phyloP scores from a whole-genome alignment of 2,329 filamentous ascomycete genomes.

The Fusarium drepaniforme region DNA sequence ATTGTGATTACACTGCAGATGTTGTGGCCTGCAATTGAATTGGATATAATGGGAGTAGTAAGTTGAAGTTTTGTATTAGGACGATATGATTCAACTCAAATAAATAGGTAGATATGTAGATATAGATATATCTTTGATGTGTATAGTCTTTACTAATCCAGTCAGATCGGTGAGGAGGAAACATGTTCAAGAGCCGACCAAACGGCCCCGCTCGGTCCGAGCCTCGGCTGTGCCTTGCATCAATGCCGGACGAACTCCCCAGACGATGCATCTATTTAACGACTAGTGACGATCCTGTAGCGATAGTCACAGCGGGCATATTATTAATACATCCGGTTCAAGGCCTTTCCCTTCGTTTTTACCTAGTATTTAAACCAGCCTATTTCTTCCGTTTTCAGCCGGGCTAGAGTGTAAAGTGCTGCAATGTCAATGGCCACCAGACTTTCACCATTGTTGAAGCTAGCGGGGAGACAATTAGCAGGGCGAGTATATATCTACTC shows the following conservation, averaged over 20 bases:
- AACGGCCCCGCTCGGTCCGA: background rate
- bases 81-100: background rate
- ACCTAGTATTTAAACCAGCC: too few relatives aligned
- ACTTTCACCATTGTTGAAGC: background rate
- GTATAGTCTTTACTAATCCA: constrained; percentile 8
- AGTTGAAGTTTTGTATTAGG: background rate
- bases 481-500: background rate
- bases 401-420: background rate
- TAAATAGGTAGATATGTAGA: background rate
- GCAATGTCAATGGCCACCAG: background rate
- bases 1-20: constrained; percentile 47
- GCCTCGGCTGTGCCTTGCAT: constrained; percentile 7
- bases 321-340: background rate
- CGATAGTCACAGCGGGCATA: background rate
- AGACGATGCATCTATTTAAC: background rate
- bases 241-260: background rate
- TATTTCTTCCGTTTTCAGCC: background rate
- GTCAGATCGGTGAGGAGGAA: background rate
- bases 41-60: background rate
- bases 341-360: background rate
- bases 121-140: background rate
- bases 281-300: background rate
- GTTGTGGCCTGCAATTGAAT: background rate
- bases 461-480: background rate
- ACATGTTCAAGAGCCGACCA: background rate